A percentile compares a stretch with the other conserved stretches of the same genome.
phyloP scores from a whole-genome alignment of 345 rosid species.

The Erodium maritimum region DNA sequence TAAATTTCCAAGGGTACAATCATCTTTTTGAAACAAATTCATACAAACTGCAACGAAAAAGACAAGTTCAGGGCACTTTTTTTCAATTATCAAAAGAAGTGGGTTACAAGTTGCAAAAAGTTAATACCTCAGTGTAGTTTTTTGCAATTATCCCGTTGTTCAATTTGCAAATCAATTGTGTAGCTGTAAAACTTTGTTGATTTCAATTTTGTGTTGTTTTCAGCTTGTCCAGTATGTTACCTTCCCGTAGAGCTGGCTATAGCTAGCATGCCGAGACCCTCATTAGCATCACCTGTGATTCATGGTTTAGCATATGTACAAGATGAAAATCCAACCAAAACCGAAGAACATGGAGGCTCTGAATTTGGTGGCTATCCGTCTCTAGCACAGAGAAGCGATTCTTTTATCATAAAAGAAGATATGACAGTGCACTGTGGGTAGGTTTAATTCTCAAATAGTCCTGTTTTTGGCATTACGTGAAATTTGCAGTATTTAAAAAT shows the following conservation, averaged over 20 bases:
- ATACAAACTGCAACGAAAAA: too few species aligned
- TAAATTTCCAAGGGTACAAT: too few species aligned
- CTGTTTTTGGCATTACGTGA: neutral
- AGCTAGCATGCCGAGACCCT: slow-evolving; percentile 51
- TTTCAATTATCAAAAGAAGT: too few species aligned
- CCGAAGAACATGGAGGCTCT: slow-evolving; percentile 63
- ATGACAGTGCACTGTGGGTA: slow-evolving; percentile 91
- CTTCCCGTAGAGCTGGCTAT: slow-evolving; percentile 62
- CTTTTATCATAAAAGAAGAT: slow-evolving; percentile 58
- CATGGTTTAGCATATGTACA: slow-evolving; percentile 45
- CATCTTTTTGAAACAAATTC: too few species aligned
- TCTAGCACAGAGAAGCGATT: slow-evolving; percentile 47
- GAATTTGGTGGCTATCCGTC: slow-evolving; percentile 87
- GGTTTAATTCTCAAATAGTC: slow-evolving; percentile 11
- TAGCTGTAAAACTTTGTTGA: slow-evolving; percentile 3
- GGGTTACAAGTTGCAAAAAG: too few species aligned
- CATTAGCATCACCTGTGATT: slow-evolving; percentile 47
- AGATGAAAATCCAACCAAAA: slow-evolving; percentile 43
- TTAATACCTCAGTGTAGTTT: too few species aligned
- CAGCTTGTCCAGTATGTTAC: slow-evolving; percentile 89
- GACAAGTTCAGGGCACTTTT: too few species aligned
- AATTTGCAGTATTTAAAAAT: slow-evolving; percentile 1
- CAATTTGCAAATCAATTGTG: neutral
- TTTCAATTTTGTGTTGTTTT: slow-evolving; percentile 9
- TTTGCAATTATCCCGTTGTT: too few species aligned